These are phyloP conservation scores for Polygonum maritimum DNA, from an alignment of 148 eudicot genomes.

Conservation along the genomic window DNA sequence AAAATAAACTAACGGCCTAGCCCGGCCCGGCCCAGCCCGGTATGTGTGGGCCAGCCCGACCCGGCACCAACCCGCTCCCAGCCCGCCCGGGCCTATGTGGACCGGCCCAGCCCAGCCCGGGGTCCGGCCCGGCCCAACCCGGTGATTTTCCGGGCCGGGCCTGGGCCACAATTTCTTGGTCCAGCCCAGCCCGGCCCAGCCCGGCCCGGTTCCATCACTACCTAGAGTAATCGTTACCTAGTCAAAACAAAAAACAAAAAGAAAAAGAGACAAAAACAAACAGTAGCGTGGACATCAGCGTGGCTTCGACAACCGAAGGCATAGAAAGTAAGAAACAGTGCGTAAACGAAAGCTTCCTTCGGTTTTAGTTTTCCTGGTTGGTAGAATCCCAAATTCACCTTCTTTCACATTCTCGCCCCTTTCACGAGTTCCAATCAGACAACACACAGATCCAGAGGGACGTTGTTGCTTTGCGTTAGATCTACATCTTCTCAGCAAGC, in stretches of 20 bases:
- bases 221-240: too few relatives aligned
- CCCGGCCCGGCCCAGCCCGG: too few relatives aligned
- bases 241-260: not conserved
- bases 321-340: not conserved
- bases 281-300: not conserved
- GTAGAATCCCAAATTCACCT: not conserved
- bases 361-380: not conserved
- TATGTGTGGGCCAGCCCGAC: too few relatives aligned
- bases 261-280: not conserved
- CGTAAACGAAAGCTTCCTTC: not conserved
- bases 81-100: too few relatives aligned
- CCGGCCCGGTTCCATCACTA: too few relatives aligned
- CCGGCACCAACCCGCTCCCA: too few relatives aligned
- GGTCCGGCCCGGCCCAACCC: too few relatives aligned
- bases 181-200: too few relatives aligned
- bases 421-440: not conserved
- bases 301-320: not conserved
- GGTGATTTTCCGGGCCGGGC: too few relatives aligned
- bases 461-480: constrained; percentile 11
- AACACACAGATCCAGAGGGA: not conserved
- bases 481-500: constrained; percentile 10
- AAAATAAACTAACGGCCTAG: too few relatives aligned
- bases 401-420: constrained; percentile 1
- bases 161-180: too few relatives aligned
- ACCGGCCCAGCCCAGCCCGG: too few relatives aligned